Evolutionary conservation across 768 basidiomycete genomes (phyloP), one percentile per base, ranked within the genome.

Genomic region (Pisolithus microcarpus): DNA sequence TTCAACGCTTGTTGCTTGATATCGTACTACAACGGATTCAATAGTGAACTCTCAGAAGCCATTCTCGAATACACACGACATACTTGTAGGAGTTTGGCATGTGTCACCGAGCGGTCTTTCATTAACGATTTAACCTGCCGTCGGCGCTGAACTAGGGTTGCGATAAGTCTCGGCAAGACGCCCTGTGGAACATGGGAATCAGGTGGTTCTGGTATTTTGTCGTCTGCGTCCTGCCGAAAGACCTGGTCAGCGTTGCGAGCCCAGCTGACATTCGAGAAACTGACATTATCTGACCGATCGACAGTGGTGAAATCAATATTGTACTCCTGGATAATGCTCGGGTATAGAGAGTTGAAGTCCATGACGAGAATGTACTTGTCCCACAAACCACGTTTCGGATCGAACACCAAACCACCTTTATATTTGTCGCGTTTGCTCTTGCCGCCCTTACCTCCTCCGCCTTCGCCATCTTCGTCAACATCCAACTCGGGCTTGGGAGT

Each of bases 341-440:
- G 96, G 65, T 99, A 99, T 50, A 99, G 76, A 54, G 93, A 96
- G 70, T 99, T 99, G 83, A 98, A 99, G 68, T 99, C 96, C 96
- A 99, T 99, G 68, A 99, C 96, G 16, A 99, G 78, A 68, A 98
- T 88, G 64, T 77, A 96, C 60, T 85, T 94, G 73, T 98, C 96
- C 90, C 91, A 98, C 38, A 99, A 73, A 10, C 94, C 91, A 49
- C 90, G 77, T 71, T 96, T 94, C 2, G 96, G 96, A 52, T 96
- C 91, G 56, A 99, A 93, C 18, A 99, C 96, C 48, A 98, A 77
- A 68, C 96, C 96, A 65, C 96, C 96, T 70, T 98, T 96, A 74
- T 91, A 99, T 70, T 97, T 98, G 70, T 97, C 95, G 46, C 83
- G 81, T 63, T 85, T 90, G 39, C 74, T 72, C 60, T 90, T 90